A percentile compares a stretch with the other conserved stretches of the same genome.
These are phyloP conservation scores for Colletotrichum orchidophilum DNA, from an alignment of 2,329 filamentous ascomycete species.

Conservation along the genomic window DNA sequence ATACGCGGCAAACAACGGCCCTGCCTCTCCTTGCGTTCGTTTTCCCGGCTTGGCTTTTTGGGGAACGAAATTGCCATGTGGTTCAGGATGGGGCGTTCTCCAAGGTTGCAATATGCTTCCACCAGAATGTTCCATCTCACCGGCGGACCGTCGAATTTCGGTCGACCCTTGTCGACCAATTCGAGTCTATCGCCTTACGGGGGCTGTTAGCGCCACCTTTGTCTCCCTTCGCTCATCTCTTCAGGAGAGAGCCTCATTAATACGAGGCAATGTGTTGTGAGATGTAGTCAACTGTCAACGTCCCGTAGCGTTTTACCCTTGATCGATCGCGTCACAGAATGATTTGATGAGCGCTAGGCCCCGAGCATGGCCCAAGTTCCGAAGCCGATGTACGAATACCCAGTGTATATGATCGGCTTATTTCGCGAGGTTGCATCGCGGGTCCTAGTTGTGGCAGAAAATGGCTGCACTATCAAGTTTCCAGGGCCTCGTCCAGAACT, in stretches of 20 bases:
- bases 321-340: neutral
- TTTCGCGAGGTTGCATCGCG: constrained; percentile 11
- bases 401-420: constrained; percentile 16
- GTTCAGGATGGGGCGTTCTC: constrained; percentile 17
- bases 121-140: constrained; percentile 31
- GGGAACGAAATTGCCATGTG: constrained; percentile 30
- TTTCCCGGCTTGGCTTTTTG: constrained; percentile 6
- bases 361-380: neutral
- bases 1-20: constrained; percentile 7
- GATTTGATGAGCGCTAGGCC: constrained; percentile 6
- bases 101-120: constrained; percentile 31
- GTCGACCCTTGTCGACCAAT: neutral
- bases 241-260: constrained; percentile 7
- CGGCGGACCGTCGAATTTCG: constrained; percentile 11
- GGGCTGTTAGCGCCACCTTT: neutral
- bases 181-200: neutral
- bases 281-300: neutral
- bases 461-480: constrained; percentile 4
- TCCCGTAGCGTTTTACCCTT: neutral
- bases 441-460: constrained; percentile 4
- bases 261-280: neutral
- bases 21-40: constrained; percentile 1
- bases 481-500: neutral
- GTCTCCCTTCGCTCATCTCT: constrained; percentile 2
- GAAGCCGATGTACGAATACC: neutral